Evolutionary conservation across 2,329 filamentous ascomycete species (phyloP).

Genomic region (Colletotrichum siamense): DNA sequence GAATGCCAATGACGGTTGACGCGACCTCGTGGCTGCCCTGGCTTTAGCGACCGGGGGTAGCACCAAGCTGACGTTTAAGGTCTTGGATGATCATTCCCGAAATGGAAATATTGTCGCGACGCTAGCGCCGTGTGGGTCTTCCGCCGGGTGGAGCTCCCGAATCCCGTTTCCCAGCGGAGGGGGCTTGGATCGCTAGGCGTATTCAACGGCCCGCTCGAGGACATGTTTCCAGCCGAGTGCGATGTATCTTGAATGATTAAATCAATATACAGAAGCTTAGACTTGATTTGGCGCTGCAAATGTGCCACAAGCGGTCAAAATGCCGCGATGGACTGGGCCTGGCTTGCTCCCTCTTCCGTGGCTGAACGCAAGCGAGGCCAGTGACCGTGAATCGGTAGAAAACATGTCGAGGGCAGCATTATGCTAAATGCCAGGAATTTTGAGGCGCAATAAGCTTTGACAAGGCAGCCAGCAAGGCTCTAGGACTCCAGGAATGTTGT

Average conservation of each 20-base stretch:
- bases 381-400: no score
- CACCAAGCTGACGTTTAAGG: background rate
- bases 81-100: background rate
- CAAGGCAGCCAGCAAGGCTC: background rate
- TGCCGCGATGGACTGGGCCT: background rate
- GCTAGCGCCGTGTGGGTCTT: background rate
- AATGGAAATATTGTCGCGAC: background rate
- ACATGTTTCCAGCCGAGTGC: background rate
- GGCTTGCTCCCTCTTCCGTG: background rate
- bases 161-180: background rate
- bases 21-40: background rate
- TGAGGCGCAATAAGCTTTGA: background rate
- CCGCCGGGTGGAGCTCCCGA: background rate
- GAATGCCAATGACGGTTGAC: background rate
- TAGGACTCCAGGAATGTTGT: background rate
- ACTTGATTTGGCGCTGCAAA: background rate
- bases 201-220: background rate
- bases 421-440: no score
- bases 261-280: background rate
- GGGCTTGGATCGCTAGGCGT: background rate
- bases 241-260: fast-evolving
- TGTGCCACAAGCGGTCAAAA: background rate
- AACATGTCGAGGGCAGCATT: no score
- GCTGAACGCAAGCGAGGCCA: background rate
- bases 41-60: background rate